These are phyloP conservation scores for Clavispora fructus DNA, from an alignment of 805 yeast species.

Conservation along the genomic window DNA sequence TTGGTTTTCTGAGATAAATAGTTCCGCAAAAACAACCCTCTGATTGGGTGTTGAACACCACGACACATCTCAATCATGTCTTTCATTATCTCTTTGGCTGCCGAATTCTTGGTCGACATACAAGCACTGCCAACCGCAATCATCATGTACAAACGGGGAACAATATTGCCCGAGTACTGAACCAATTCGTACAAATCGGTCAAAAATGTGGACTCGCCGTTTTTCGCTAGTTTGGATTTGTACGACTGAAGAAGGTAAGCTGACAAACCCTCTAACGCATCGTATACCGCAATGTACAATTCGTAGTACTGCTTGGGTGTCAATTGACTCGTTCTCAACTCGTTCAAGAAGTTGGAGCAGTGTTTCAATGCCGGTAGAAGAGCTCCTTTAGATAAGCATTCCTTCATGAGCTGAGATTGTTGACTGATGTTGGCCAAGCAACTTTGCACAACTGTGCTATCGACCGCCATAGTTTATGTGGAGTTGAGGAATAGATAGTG, in stretches of 20 bases:
- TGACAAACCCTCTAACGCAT: slow-evolving; percentile 68
- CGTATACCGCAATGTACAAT: slow-evolving; percentile 76
- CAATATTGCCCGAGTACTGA: slow-evolving; percentile 89
- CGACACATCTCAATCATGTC: slow-evolving; percentile 98
- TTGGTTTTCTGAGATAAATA: slow-evolving; percentile 82
- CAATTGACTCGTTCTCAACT: slow-evolving; percentile 67
- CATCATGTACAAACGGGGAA: slow-evolving; percentile 91
- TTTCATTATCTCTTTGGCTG: slow-evolving; percentile 79
- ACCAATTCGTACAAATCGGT: slow-evolving; percentile 92
- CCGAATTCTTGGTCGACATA: slow-evolving; percentile 72
- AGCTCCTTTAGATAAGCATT: slow-evolving; percentile 58
- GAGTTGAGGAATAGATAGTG: not conserved
- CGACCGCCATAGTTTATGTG: not conserved
- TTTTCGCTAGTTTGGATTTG: slow-evolving; percentile 48
- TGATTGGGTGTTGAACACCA: slow-evolving; percentile 91
- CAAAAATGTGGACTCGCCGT: slow-evolving; percentile 36
- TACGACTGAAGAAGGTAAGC: slow-evolving; percentile 62
- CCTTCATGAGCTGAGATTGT: slow-evolving; percentile 72
- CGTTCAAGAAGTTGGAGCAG: slow-evolving; percentile 75
- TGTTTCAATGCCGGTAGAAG: slow-evolving; percentile 86
- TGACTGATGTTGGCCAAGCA: slow-evolving; percentile 48
- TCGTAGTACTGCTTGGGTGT: slow-evolving; percentile 94
- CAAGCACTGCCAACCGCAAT: slow-evolving; percentile 90
- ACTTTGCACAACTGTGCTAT: slow-evolving; percentile 5
- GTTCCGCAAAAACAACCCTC: slow-evolving; percentile 87